Percentiles rank a stretch among this genome's conserved stretches.
phyloP scores from a whole-genome alignment of 2,329 filamentous ascomycete species.

The Pseudopyrenochaeta lycopersici region DNA sequence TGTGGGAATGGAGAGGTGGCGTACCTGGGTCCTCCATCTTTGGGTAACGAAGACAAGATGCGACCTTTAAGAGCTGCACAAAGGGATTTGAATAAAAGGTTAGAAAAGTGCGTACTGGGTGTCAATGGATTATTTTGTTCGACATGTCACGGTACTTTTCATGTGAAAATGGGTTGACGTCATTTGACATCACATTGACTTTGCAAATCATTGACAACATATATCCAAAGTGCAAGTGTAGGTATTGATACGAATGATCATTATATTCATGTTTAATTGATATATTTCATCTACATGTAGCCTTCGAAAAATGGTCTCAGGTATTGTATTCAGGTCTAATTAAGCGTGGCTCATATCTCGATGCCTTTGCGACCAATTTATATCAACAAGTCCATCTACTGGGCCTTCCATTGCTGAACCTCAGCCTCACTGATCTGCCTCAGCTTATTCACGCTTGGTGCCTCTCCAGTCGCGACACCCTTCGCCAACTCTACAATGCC shows the following conservation, averaged over 20 bases:
- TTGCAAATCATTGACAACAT: background rate
- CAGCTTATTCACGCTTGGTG: conserved; percentile 77
- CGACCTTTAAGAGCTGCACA: too few relatives aligned
- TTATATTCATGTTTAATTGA: background rate
- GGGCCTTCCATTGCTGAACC: conserved; percentile 46
- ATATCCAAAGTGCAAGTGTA: background rate
- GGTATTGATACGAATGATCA: background rate
- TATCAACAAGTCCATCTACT: conserved; percentile 24
- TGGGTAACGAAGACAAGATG: background rate
- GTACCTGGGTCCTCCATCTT: conserved; percentile 43
- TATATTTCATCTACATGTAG: too few relatives aligned
- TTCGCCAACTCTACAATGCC: conserved; percentile 77
- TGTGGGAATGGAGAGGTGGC: background rate
- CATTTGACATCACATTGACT: background rate
- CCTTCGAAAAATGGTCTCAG: background rate
- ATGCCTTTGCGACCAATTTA: background rate
- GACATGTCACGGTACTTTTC: background rate
- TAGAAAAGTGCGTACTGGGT: too few relatives aligned
- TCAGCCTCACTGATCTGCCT: conserved; percentile 71
- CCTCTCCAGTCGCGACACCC: conserved; percentile 75
- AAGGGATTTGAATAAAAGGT: too few relatives aligned
- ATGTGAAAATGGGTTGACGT: conserved; percentile 21
- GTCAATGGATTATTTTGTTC: too few relatives aligned
- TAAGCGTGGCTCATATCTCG: background rate
- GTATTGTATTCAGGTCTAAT: background rate